Evolutionary conservation across 768 basidiomycete species (phyloP), one percentile per base, ranked within the genome.

Genomic region (Boletus bicolor): DNA sequence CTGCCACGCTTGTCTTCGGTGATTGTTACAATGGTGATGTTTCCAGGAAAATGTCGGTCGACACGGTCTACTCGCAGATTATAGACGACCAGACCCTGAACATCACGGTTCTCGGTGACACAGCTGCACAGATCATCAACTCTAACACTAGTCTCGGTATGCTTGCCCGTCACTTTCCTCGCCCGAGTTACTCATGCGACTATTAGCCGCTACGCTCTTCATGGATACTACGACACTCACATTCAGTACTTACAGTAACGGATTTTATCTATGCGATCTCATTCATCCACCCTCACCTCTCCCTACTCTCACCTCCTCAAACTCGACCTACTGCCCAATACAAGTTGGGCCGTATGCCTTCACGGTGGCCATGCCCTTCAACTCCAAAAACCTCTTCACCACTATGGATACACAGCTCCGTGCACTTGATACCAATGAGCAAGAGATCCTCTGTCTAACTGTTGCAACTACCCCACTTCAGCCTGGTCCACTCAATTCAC

Each of bases 391-490:
- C 66, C 81, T 85, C 15, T 77, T 98, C 43, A 91, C 90, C 12
- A 95, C 95, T 10, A 79, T 96, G 53, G 79, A 82, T 58, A 97
- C 95, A 1, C 85, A 85, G 21, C 73, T 99, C 24, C 86, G 91
- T 44, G 89, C 94, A 8, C 88, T 98, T 24, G 97, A 99, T 73
- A 86, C 94, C 0, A 85, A 82, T 43, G 83, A 87, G 50, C 78
- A 83, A 35, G 91, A 94, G 62, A 79, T 98, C 43, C 73, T 94
- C 3, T 99, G 97, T 68, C 64, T 95, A 44, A 85, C 89, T 59
- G 74, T 98, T 17, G 65, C 76, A 41, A 87, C 89, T 1, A 94
- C 94, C 0, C 89, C 94, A 0, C 81, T 92, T 35, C 69, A 80
- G 28, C 86, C 89, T 8, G 69, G 75, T n/a, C 75, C 78, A 28